Conservation (phyloP, 2,329 filamentous ascomycete species). For the Aspergillus clavatus region DNA sequence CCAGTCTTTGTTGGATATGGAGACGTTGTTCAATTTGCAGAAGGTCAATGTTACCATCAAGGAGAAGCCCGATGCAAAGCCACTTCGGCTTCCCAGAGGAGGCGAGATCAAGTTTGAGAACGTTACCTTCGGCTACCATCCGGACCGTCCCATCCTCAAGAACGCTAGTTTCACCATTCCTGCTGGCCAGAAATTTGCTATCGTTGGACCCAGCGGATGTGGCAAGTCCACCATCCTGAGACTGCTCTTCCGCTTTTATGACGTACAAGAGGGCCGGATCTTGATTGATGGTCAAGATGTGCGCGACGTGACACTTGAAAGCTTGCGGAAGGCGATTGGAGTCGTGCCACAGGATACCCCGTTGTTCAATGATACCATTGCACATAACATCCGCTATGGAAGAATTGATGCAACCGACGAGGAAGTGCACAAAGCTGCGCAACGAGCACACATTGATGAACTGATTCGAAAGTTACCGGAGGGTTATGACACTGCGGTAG, state of each 20-base stretch:
- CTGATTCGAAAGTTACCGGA: conserved; percentile 74
- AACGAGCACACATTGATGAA: conserved; percentile 78
- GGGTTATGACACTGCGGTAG: conserved; percentile 87
- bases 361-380: conserved; percentile 93
- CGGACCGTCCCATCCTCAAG: conserved; percentile 78
- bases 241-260: conserved; percentile 90
- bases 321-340: conserved; percentile 77
- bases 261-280: conserved; percentile 78
- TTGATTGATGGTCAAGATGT: conserved; percentile 92
- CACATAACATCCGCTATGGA: conserved; percentile 93
- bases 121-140: conserved; percentile 87
- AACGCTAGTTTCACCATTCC: conserved; percentile 85
- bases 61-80: conserved; percentile 68
- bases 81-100: conserved; percentile 66
- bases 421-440: conserved; percentile 70
- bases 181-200: conserved; percentile 89
- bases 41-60: conserved; percentile 88
- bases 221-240: conserved; percentile 92
- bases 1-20: conserved; percentile 95
- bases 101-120: conserved; percentile 94
- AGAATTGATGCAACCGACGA: conserved; percentile 70
- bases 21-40: conserved; percentile 94
- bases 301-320: conserved; percentile 74
- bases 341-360: conserved; percentile 97
- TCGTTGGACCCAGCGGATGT: conserved; percentile 92